A percentile compares a stretch with the other conserved stretches of the same genome.
These are phyloP conservation scores for Piromyces sp. DNA, from an alignment of 192 early-diverging fungal species.

Conservation along the genomic window DNA sequence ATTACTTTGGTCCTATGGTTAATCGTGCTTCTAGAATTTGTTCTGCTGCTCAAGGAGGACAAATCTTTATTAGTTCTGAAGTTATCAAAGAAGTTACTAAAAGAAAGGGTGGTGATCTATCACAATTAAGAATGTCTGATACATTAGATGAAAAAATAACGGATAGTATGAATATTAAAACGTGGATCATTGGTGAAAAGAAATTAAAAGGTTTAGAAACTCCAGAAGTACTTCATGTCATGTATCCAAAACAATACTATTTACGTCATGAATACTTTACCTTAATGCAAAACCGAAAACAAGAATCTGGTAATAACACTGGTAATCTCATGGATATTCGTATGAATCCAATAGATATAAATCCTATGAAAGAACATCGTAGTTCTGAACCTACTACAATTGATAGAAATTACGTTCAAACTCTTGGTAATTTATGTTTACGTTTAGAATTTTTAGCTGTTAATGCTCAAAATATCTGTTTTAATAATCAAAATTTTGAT, in stretches of 20 bases:
- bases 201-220: constrained; percentile 80
- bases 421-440: constrained; percentile 29
- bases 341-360: not conserved
- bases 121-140: constrained; percentile 10
- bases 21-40: constrained; percentile 72
- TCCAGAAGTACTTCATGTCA: constrained; percentile 55
- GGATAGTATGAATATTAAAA: constrained; percentile 34
- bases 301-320: not conserved
- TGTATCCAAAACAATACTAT: constrained; percentile 15
- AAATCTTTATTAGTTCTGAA: constrained; percentile 73
- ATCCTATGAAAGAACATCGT: not conserved
- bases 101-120: constrained; percentile 5
- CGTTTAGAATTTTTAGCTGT: constrained; percentile 35
- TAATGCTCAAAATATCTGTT: constrained; percentile 13
- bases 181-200: constrained; percentile 60
- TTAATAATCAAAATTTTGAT: not conserved
- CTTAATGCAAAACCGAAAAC: constrained; percentile 10
- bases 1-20: constrained; percentile 89
- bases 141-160: constrained; percentile 32
- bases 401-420: constrained; percentile 23
- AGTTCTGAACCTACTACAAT: constrained; percentile 1
- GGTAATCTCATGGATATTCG: not conserved
- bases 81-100: constrained; percentile 40
- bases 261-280: constrained; percentile 12
- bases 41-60: constrained; percentile 71